Percentiles rank a stretch among this genome's conserved stretches.
phyloP scores from a whole-genome alignment of 257 asterid genomes.

The Nicotiana tomentosiformis region DNA sequence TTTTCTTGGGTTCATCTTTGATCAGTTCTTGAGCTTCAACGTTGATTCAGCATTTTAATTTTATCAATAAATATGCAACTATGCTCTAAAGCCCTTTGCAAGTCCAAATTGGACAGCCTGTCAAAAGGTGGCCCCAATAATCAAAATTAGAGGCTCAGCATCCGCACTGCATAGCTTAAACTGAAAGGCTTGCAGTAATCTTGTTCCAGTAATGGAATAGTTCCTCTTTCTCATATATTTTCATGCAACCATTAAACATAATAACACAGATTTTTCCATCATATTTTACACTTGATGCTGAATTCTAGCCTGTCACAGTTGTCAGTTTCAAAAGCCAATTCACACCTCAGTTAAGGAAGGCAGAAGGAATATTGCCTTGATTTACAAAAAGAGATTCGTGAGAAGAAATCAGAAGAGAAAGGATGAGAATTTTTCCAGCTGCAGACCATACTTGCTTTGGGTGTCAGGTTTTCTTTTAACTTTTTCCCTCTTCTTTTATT shows the following conservation, averaged over 20 bases:
- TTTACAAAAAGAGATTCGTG: not conserved
- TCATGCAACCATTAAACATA: not conserved
- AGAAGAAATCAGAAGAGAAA: not conserved
- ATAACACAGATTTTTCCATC: not conserved
- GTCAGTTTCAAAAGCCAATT: not conserved
- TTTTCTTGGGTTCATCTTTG: not conserved
- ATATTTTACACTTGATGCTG: not conserved
- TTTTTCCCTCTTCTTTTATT: not conserved
- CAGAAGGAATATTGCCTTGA: not conserved
- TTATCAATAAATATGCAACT: not conserved
- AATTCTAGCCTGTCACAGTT: slow-evolving; percentile 1
- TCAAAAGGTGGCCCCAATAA: not conserved
- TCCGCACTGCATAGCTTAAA: not conserved
- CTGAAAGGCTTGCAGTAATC: not conserved
- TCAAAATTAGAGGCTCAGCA: not conserved
- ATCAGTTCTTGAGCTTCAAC: not conserved
- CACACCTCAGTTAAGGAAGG: not conserved
- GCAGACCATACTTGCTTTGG: not conserved
- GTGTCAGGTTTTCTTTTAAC: not conserved
- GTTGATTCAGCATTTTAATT: not conserved
- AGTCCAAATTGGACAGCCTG: not conserved
- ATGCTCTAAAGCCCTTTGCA: not conserved
- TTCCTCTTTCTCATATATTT: not conserved
- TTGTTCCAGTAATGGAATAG: not conserved
- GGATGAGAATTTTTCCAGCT: not conserved